Conservation (phyloP, 371 early-diverging fungal species). For the Apophysomyces sp. region DNA sequence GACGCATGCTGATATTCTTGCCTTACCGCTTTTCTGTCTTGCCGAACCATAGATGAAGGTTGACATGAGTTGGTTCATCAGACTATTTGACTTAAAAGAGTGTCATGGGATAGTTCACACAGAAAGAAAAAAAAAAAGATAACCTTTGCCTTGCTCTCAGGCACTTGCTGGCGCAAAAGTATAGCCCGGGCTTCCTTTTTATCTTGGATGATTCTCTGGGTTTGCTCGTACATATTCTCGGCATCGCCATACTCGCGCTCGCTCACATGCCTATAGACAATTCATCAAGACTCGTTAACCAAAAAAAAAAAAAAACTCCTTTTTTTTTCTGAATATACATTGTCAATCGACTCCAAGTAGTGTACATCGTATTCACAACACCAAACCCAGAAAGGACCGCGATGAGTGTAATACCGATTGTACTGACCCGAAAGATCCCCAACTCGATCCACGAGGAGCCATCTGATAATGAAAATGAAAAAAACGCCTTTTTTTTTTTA, state of each 20-base stretch:
- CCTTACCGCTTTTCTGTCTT: not conserved
- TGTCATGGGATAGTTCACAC: not conserved
- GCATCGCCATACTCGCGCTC: conserved; percentile 34
- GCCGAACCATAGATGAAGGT: not conserved
- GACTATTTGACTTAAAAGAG: not conserved
- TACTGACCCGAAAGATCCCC: conserved; percentile 78
- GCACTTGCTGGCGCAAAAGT: not conserved
- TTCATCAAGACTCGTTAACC: not conserved
- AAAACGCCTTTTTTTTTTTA: not conserved
- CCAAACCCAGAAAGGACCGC: conserved; percentile 94
- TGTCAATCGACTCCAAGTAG: conserved; percentile 33
- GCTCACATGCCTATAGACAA: conserved; percentile 31
- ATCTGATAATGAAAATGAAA: not conserved
- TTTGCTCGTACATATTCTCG: conserved; percentile 38
- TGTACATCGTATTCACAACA: conserved; percentile 89
- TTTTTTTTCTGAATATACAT: not conserved
- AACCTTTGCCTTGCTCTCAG: not conserved
- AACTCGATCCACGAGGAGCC: conserved; percentile 52
- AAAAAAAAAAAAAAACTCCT: not conserved
- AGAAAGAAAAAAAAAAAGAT: not conserved
- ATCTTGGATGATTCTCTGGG: conserved; percentile 23
- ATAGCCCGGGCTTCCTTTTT: conserved; percentile 12
- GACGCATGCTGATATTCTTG: not conserved
- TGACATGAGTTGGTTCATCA: conserved; percentile 1
- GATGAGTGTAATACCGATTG: conserved; percentile 90